Percentiles rank a stretch among this genome's conserved stretches.
phyloP scores from a whole-genome alignment of 805 yeast species.

The Wickerhamomyces strasburgensis region DNA sequence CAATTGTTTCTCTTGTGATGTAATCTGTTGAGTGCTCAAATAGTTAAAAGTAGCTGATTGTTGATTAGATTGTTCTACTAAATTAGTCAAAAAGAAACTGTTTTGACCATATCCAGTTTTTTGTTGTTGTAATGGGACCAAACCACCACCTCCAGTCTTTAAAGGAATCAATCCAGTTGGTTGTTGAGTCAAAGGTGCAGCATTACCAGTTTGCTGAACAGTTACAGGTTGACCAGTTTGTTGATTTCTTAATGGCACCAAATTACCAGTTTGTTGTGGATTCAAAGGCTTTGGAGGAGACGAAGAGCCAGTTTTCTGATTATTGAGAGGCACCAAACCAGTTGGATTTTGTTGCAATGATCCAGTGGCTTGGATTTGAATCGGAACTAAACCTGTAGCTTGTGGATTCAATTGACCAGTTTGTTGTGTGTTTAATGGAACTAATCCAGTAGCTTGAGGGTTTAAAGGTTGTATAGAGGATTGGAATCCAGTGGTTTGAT shows the following conservation, averaged over 20 bases:
- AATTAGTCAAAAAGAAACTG: slow-evolving; percentile 37
- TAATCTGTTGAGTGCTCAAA: slow-evolving; percentile 43
- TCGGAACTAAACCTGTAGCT: slow-evolving; percentile 58
- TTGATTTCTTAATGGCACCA: slow-evolving; percentile 31
- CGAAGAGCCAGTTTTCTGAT: slow-evolving; percentile 11
- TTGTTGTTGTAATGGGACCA: slow-evolving; percentile 29
- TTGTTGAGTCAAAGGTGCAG: slow-evolving; percentile 27
- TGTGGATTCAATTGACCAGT: slow-evolving; percentile 29
- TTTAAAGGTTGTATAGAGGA: slow-evolving; percentile 27
- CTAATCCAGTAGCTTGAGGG: slow-evolving; percentile 63
- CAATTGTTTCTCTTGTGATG: slow-evolving; percentile 76
- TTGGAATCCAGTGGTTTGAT: slow-evolving; percentile 11
- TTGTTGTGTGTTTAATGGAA: slow-evolving; percentile 37
- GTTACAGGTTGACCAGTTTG: slow-evolving; percentile 57
- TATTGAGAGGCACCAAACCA: slow-evolving; percentile 48
- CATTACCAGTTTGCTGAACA: slow-evolving; percentile 10
- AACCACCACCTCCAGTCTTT: slow-evolving; percentile 11
- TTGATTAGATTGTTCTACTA: slow-evolving; percentile 56
- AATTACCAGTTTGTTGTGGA: slow-evolving; percentile 15
- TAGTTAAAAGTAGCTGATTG: slow-evolving; percentile 27
- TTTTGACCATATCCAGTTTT: slow-evolving; percentile 43
- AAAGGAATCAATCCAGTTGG: slow-evolving; percentile 31
- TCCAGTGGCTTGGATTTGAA: slow-evolving; percentile 26
- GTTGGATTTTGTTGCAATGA: slow-evolving; percentile 48
- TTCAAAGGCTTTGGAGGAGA: slow-evolving; percentile 22